Evolutionary conservation across 768 basidiomycete species (phyloP).

Genomic region (Cystofilobasidium capitatum): DNA sequence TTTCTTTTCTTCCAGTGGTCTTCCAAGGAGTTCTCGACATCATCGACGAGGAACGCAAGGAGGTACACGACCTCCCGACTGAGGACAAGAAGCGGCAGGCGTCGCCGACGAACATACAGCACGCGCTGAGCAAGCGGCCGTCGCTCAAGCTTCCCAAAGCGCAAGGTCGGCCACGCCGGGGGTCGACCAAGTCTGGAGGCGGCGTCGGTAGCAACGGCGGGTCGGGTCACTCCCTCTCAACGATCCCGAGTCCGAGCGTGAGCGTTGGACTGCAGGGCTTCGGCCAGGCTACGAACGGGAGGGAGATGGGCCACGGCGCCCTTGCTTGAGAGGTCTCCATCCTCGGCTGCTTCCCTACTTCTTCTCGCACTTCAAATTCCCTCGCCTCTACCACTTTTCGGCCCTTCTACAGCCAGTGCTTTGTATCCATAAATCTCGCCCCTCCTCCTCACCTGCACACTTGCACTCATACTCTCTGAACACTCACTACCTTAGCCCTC

Average conservation of each 20-base stretch:
- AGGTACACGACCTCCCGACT: constrained; percentile 24
- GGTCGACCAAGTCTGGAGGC: background rate
- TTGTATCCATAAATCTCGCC: no score
- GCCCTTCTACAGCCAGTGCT: no score
- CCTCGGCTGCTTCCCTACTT: no score
- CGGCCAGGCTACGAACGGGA: no score
- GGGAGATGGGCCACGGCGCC: no score
- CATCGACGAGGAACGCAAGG: constrained; percentile 57
- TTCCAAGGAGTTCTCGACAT: constrained; percentile 70
- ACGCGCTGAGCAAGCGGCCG: constrained; percentile 20
- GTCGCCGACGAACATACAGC: constrained; percentile 16
- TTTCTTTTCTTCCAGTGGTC: constrained; percentile 41
- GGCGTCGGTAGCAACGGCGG: background rate
- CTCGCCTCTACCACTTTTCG: no score
- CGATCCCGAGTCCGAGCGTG: background rate
- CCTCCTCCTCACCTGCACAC: no score
- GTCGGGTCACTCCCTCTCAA: no score
- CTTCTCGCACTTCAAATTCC: no score
- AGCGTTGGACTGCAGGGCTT: background rate
- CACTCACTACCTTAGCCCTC: no score
- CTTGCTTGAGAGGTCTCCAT: no score
- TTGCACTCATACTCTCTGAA: no score
- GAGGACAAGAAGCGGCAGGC: constrained; percentile 26
- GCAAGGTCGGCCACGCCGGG: constrained; percentile 4
- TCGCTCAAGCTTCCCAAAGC: constrained; percentile 23